Base-by-base conservation (phyloP, 129 eudicot genomes). In the Artemisia tridentata region DNA sequence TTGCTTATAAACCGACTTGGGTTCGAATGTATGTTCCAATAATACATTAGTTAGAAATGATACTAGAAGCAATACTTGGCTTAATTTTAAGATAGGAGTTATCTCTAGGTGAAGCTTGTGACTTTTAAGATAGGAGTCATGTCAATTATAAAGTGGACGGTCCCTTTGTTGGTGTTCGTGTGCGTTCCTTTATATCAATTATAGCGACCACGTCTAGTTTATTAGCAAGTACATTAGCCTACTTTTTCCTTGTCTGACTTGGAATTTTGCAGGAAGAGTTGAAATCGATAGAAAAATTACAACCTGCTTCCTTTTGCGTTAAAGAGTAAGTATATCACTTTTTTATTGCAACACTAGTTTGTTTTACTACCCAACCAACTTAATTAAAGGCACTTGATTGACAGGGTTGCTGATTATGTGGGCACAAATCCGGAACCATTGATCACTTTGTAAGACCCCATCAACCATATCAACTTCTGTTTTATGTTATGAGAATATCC, bases 371-470 rank as follows among this genome's bases (percentile, higher is more conserved):
- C 38, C 43, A 31, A 50, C 63, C 11, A 54, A 61, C 20, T 10
- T 74, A 20, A 18, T 10, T 74, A 20, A 18, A 13, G 72, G 69
- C 45, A 47, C 52, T 52, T 45, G 18, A 63, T 65, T 72, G 16
- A 51, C 92, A 93, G 98, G 91, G 86, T 89, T 65, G 82, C 82
- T 19, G 95, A 89, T 82, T 89, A 81, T 63, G 92, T 89, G 20
- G 67, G 73, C 6, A 84, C 86, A 61, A 85, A 84, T 73, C 78
- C 87, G 19, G 98, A 92, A 82, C 98, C 98, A 46, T 78, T 92
- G 21, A 77, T 90, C 41, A 82, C 90, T 12, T 67, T 79, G 99
- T 93, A 93, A 74, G 92, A 19, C 68, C 53, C 59, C 25, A 52
- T 16, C 12, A 47, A 16, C 57, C 19, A 9, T 2, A 27, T 48